Percentiles rank a stretch among this genome's conserved stretches.
Conservation (phyloP, 176 grass and related monocot genomes). For the Carex cristatella region DNA sequence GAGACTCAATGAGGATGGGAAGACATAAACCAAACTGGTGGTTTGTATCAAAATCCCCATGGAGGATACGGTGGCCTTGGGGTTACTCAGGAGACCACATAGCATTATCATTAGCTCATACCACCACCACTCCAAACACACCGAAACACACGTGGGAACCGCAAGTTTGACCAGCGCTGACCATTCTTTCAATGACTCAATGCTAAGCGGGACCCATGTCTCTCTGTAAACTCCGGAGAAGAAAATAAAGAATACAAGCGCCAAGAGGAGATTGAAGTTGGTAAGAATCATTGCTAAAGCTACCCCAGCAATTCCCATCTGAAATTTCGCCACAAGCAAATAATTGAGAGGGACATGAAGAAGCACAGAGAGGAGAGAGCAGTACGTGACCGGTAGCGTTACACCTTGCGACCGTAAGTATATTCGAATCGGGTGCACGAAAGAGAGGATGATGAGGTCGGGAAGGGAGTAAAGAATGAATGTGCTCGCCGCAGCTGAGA, state of each 20-base stretch:
- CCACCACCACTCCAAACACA: constrained; percentile 99
- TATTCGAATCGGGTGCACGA: constrained; percentile 85
- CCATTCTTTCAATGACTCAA: constrained; percentile 71
- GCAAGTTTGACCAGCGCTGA: constrained; percentile 60
- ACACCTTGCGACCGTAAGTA: constrained; percentile 83
- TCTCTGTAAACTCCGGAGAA: constrained; percentile 58
- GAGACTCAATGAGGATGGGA: constrained; percentile 74
- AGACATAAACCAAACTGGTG: constrained; percentile 88
- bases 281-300: constrained; percentile 82
- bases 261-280: constrained; percentile 80
- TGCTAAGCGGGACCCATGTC: constrained; percentile 57
- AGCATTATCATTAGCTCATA: constrained; percentile 99
- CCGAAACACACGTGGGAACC: constrained; percentile 66
- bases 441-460: constrained; percentile 64
- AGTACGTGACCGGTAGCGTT: constrained; percentile 76
- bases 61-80: constrained; percentile 73
- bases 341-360: constrained; percentile 93
- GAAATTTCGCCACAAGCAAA: constrained; percentile 57
- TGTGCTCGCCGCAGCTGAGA: constrained; percentile 49
- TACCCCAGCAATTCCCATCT: constrained; percentile 79
- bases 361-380: constrained; percentile 78
- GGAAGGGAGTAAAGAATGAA: constrained; percentile 64
- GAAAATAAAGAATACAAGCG: constrained; percentile 66
- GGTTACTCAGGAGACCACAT: constrained; percentile 72
- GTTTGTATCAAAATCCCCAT: constrained; percentile 99